Percentiles rank a stretch among this genome's conserved stretches.
Conservation (phyloP, 2,329 filamentous ascomycete genomes). For the Penicillium sp. region DNA sequence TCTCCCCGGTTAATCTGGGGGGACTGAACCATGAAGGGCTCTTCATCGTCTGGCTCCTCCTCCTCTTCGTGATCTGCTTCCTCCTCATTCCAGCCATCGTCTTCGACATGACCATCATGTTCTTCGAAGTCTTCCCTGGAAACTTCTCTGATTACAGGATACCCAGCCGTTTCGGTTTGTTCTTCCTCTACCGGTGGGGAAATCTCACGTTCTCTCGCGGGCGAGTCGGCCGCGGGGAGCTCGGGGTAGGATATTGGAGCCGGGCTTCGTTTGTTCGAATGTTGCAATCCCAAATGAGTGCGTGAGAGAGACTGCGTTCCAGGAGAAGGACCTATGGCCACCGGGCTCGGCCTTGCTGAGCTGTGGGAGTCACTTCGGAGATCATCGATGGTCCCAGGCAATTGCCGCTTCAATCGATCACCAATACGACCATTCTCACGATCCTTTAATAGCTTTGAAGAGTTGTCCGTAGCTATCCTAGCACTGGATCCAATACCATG, state of each 20-base stretch:
- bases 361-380: constrained; percentile 14
- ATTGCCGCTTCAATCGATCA: constrained; percentile 27
- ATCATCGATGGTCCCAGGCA: constrained; percentile 22
- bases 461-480: constrained; percentile 24
- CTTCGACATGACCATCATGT: neutral
- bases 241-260: constrained; percentile 15
- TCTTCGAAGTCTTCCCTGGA: neutral
- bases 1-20: neutral
- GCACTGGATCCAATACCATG: constrained; percentile 37
- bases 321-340: constrained; percentile 1
- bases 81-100: too few relatives aligned
- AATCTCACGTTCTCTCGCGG: constrained; percentile 39
- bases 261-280: constrained; percentile 1
- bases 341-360: constrained; percentile 17
- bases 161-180: neutral
- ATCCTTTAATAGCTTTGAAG: constrained; percentile 29
- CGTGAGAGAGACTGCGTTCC: neutral
- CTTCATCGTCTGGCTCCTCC: constrained; percentile 8
- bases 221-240: constrained; percentile 9
- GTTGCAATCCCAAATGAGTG: neutral
- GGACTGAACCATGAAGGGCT: constrained; percentile 3
- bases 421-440: constrained; percentile 28
- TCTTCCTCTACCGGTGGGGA: constrained; percentile 23
- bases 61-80: constrained; percentile 10
- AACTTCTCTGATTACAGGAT: neutral